A percentile compares a stretch with the other conserved stretches of the same genome.
These are phyloP conservation scores for Aspergillus sclerotioniger DNA, from an alignment of 495 filamentous ascomycete species.

Conservation along the genomic window DNA sequence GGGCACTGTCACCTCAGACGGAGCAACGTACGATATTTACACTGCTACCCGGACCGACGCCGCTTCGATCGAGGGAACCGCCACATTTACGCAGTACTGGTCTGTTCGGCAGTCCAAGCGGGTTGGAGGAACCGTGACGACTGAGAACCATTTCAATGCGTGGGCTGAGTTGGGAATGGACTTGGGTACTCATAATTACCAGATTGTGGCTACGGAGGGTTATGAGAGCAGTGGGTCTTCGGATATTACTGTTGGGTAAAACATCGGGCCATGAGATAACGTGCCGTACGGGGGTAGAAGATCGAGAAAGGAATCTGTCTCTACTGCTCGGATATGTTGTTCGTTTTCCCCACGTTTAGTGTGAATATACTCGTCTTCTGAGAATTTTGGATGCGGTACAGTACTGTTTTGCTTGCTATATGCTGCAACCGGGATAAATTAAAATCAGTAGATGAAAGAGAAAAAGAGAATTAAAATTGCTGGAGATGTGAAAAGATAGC, in stretches of 20 bases:
- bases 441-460: no score
- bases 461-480: no score
- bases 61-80: constrained; percentile 57
- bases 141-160: constrained; percentile 61
- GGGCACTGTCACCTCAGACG: constrained; percentile 58
- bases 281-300: no score
- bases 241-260: constrained; percentile 45
- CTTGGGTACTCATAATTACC: constrained; percentile 56
- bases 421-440: no score
- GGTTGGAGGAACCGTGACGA: constrained; percentile 51
- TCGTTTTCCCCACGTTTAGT: no score
- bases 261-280: no score
- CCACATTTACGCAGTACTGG: constrained; percentile 63
- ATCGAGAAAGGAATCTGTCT: no score
- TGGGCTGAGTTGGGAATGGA: constrained; percentile 51
- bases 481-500: no score
- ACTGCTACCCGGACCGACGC: constrained; percentile 56
- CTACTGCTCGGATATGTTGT: no score
- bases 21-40: constrained; percentile 64
- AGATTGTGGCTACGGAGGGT: constrained; percentile 60
- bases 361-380: no score
- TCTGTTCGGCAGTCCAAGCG: constrained; percentile 55
- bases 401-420: no score
- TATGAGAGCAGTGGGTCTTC: constrained; percentile 54
- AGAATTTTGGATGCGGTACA: no score